These are phyloP conservation scores for Cyclotella cryptica DNA, from an alignment of 108 stramenopile genomes.

Conservation along the genomic window DNA sequence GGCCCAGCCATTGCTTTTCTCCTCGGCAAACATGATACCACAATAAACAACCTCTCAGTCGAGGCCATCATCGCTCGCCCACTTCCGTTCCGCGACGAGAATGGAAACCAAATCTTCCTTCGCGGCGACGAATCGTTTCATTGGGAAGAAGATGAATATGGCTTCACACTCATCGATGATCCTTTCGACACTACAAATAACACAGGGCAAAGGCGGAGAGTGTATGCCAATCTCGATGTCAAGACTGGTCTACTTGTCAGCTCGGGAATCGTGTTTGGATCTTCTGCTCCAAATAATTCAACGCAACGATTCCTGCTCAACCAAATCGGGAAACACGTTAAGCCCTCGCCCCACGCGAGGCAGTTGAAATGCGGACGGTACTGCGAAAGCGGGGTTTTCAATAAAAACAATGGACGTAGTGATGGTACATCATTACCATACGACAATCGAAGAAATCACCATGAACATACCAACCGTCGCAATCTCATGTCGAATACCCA, in stretches of 20 bases:
- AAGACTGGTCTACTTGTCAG: constrained; percentile 36
- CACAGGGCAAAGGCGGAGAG: constrained; percentile 6
- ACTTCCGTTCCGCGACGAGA: constrained; percentile 27
- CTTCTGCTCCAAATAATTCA: background rate
- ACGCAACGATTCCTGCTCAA: background rate
- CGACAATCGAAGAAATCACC: constrained; percentile 9
- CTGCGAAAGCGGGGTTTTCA: constrained; percentile 14
- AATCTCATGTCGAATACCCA: constrained; percentile 4
- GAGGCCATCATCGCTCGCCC: constrained; percentile 35
- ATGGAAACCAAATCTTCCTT: constrained; percentile 36
- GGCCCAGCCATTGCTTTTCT: background rate
- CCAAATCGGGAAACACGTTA: constrained; percentile 24
- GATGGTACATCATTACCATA: background rate
- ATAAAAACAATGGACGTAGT: background rate
- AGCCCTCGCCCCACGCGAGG: constrained; percentile 17
- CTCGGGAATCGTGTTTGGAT: constrained; percentile 34
- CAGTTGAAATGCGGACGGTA: constrained; percentile 19
- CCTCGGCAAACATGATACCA: background rate
- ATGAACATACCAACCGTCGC: constrained; percentile 25
- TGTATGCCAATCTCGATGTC: constrained; percentile 28
- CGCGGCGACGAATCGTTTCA: constrained; percentile 48
- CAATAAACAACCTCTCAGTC: background rate
- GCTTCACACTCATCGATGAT: constrained; percentile 46
- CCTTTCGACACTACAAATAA: background rate
- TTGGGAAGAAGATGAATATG: constrained; percentile 45